Conservation (phyloP, 2,329 filamentous ascomycete genomes). For the Emergomyces pasteurianus region DNA sequence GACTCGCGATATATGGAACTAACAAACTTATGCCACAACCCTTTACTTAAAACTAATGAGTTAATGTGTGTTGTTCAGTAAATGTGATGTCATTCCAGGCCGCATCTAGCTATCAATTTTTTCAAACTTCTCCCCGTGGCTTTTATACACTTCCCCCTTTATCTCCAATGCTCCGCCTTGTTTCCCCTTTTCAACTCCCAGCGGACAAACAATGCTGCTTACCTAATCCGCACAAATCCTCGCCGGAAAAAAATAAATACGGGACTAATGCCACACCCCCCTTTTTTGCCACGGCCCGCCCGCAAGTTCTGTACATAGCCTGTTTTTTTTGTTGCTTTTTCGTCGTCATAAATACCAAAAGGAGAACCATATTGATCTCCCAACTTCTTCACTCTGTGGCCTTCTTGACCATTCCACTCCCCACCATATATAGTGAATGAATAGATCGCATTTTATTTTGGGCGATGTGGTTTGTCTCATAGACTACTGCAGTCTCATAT, state of each 20-base stretch:
- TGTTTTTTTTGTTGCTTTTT: constrained; percentile 1
- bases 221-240: background rate
- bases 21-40: too few species aligned
- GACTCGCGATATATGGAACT: too few species aligned
- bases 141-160: too few species aligned
- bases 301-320: too few species aligned
- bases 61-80: background rate
- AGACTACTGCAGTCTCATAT: background rate
- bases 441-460: background rate
- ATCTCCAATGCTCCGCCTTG: too few species aligned
- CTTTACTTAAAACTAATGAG: background rate
- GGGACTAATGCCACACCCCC: background rate
- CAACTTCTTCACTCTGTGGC: background rate
- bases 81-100: background rate
- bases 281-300: constrained; percentile 7
- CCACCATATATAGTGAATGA: background rate
- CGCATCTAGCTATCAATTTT: background rate
- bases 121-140: background rate
- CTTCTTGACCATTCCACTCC: background rate
- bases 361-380: background rate
- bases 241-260: background rate
- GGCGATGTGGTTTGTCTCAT: background rate
- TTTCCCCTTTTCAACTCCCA: too few species aligned
- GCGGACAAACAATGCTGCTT: background rate
- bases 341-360: constrained; percentile 3